phyloP scores from a whole-genome alignment of 2,329 filamentous ascomycete genomes.

The Epicoccum nigrum region DNA sequence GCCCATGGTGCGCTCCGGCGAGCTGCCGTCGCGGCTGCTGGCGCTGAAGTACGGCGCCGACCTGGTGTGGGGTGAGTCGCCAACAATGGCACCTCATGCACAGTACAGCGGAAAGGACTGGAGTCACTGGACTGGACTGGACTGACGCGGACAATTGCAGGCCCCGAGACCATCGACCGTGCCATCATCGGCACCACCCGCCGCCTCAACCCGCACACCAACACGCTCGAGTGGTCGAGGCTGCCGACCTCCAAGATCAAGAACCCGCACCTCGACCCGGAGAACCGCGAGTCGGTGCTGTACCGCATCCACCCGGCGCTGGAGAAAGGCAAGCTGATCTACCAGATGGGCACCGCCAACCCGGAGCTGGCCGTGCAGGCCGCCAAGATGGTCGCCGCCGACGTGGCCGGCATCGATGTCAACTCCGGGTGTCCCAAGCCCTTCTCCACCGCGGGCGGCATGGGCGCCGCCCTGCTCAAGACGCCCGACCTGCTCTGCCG shows the following conservation, averaged over 20 bases:
- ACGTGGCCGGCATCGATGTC: slow-evolving; percentile 93
- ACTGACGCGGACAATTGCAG: no score
- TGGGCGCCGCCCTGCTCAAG: slow-evolving; percentile 89
- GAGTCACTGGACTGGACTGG: no score
- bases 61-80: slow-evolving; percentile 82
- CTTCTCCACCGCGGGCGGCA: slow-evolving; percentile 90
- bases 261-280: slow-evolving; percentile 61
- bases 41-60: slow-evolving; percentile 95
- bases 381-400: slow-evolving; percentile 79
- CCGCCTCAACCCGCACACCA: slow-evolving; percentile 74
- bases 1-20: slow-evolving; percentile 97
- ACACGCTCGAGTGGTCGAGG: slow-evolving; percentile 85
- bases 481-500: slow-evolving; percentile 82
- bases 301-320: slow-evolving; percentile 81
- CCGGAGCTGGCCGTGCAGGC: slow-evolving; percentile 84
- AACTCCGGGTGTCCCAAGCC: slow-evolving; percentile 99
- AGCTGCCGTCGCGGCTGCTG: slow-evolving; percentile 85
- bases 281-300: slow-evolving; percentile 69
- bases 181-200: slow-evolving; percentile 87
- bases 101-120: no score
- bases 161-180: slow-evolving; percentile 92
- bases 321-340: slow-evolving; percentile 79
- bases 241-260: slow-evolving; percentile 72
- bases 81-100: background rate
- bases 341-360: slow-evolving; percentile 88